A percentile compares a stretch with the other conserved stretches of the same genome.
These are phyloP conservation scores for Porodaedalea pini DNA, from an alignment of 1,284 basidiomycete genomes.

Conservation along the genomic window DNA sequence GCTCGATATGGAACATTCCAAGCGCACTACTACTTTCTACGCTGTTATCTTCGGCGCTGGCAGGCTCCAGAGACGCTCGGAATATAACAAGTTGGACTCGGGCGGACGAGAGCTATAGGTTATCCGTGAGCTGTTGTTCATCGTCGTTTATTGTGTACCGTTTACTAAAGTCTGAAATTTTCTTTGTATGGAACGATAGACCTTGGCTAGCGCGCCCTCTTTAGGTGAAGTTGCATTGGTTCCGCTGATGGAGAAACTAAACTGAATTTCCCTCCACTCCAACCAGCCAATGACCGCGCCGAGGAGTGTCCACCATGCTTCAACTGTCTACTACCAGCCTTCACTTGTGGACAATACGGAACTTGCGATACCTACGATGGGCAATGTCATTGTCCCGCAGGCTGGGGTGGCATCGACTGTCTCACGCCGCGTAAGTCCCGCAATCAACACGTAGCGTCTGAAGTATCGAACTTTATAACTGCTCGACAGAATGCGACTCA, in stretches of 20 bases:
- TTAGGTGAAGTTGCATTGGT: not conserved
- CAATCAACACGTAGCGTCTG: not conserved
- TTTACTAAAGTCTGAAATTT: not conserved
- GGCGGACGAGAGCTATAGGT: slow-evolving; percentile 15
- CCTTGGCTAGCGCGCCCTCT: slow-evolving; percentile 11
- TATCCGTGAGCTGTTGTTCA: slow-evolving; percentile 13
- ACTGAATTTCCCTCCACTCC: not conserved
- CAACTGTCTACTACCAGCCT: slow-evolving; percentile 81
- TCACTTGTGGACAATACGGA: slow-evolving; percentile 83
- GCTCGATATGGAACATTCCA: not conserved
- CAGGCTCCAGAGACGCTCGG: not conserved
- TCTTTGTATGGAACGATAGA: not conserved
- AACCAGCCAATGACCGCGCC: slow-evolving; percentile 22
- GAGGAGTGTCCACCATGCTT: slow-evolving; percentile 73
- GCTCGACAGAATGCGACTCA: slow-evolving; percentile 76
- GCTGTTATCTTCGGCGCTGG: not conserved
- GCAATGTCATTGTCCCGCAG: slow-evolving; percentile 86
- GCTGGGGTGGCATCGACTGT: slow-evolving; percentile 91
- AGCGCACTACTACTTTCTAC: not conserved
- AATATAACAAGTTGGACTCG: slow-evolving; percentile 15
- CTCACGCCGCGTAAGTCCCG: slow-evolving; percentile 67
- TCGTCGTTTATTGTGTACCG: not conserved
- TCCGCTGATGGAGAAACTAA: not conserved
- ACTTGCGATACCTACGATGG: slow-evolving; percentile 86
- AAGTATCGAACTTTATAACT: not conserved